phyloP scores from a whole-genome alignment of 805 yeast genomes.

The Ogataea philodendri region DNA sequence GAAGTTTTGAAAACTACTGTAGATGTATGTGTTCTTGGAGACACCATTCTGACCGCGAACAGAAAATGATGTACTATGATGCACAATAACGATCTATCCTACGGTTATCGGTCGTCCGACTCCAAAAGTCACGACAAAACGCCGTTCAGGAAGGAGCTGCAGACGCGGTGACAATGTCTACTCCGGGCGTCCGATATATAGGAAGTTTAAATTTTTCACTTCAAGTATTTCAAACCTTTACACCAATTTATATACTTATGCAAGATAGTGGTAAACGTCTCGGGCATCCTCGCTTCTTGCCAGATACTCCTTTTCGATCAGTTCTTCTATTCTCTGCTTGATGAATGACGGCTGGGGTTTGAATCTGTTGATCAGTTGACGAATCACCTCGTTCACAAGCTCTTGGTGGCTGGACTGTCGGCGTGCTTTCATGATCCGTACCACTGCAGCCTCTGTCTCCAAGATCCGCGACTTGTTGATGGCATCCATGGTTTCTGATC shows the following conservation, averaged over 20 bases:
- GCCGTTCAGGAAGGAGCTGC: slow-evolving; percentile 20
- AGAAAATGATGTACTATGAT: slow-evolving; percentile 35
- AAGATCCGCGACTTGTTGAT: slow-evolving; percentile 62
- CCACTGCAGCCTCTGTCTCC: slow-evolving; percentile 82
- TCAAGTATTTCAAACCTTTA: no score
- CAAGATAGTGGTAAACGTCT: slow-evolving; percentile 64
- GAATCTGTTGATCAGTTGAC: slow-evolving; percentile 60
- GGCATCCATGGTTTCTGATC: slow-evolving; percentile 50
- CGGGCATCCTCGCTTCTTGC: slow-evolving; percentile 65
- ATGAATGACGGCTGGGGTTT: slow-evolving; percentile 65
- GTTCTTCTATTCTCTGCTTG: slow-evolving; percentile 68
- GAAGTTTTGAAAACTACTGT: not conserved
- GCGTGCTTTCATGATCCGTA: slow-evolving; percentile 80
- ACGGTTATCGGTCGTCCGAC: slow-evolving; percentile 14
- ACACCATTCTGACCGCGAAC: slow-evolving; percentile 31
- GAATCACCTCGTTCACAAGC: slow-evolving; percentile 61
- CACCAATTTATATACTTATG: slow-evolving; percentile 29
- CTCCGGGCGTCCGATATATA: slow-evolving; percentile 5
- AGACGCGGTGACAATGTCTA: slow-evolving; percentile 10
- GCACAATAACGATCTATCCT: slow-evolving; percentile 27
- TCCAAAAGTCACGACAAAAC: slow-evolving; percentile 23
- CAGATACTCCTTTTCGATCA: slow-evolving; percentile 79
- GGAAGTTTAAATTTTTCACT: slow-evolving; percentile 7
- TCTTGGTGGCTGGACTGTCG: slow-evolving; percentile 61
- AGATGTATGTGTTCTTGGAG: slow-evolving; percentile 36